phyloP scores from a whole-genome alignment of 257 asterid genomes.

The Solanum bukasovii region DNA sequence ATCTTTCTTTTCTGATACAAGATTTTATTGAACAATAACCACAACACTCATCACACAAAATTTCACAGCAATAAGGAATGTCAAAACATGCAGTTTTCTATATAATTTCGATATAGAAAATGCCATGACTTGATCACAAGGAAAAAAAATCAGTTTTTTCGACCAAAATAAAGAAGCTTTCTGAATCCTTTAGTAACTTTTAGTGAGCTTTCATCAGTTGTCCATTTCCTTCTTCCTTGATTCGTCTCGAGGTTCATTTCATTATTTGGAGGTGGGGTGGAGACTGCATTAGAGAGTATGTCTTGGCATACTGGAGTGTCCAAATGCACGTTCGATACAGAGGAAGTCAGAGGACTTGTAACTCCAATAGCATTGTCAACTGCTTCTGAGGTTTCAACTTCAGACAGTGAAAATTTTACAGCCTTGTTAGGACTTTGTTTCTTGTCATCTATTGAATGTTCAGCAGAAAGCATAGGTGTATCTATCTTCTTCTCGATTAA shows the following conservation, averaged over 20 bases:
- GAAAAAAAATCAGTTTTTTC: slow-evolving; percentile 26
- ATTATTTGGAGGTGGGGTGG: slow-evolving; percentile 37
- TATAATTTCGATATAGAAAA: background rate
- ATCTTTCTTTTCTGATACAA: background rate
- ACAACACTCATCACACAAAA: background rate
- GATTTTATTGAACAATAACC: background rate
- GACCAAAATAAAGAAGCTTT: slow-evolving; percentile 59
- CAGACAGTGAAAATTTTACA: background rate
- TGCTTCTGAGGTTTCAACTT: background rate
- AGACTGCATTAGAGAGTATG: slow-evolving; percentile 16
- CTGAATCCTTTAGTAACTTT: slow-evolving; percentile 62
- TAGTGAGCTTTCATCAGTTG: slow-evolving; percentile 41
- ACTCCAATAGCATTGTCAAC: slow-evolving; percentile 2
- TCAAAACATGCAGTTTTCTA: background rate
- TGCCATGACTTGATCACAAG: background rate
- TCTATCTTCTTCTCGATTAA: slow-evolving; percentile 29
- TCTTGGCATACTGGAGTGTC: slow-evolving; percentile 27
- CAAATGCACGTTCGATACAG: slow-evolving; percentile 6
- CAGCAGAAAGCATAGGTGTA: slow-evolving; percentile 1
- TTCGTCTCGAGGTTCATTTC: slow-evolving; percentile 27
- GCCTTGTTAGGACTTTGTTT: background rate
- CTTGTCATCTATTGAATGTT: slow-evolving; percentile 14
- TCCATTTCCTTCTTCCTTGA: slow-evolving; percentile 63
- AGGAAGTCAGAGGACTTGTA: slow-evolving; percentile 1
- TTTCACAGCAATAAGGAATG: background rate